Evolutionary conservation across 2,329 filamentous ascomycete species (phyloP), one percentile per base, ranked within the genome.

Genomic region (Metarhizium sp.): DNA sequence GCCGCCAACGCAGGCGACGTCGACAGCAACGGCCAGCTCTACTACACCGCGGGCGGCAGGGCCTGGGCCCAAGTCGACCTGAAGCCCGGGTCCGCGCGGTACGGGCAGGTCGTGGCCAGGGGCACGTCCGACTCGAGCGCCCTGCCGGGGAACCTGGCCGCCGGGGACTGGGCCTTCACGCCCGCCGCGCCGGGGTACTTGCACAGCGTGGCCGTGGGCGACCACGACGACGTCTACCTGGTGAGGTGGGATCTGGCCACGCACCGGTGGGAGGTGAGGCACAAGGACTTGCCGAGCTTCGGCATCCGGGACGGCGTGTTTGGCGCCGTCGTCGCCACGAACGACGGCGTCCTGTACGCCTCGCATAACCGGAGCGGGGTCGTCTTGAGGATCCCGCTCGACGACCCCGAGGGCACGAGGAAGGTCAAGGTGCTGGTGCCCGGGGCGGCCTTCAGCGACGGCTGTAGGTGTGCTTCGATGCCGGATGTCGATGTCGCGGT

Each of bases 301-400:
- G 42, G n/a, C 3, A 11, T 53, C 42, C 46, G 4, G 30, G 51
- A n/a, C 6, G 29, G 30, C 2, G 13, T 5, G 18, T 57, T 57
- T 16, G 50, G 52, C 18, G 52, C 52, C 52, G 53, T 57, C 36
- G 48, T 57, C 20, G 50, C 56, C 6, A 55, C 56, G 29, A 30
- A 38, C 16, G 53, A 57, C 20, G 56, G 56, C 50, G 18, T 55
- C 46, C 14, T 57, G 20, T 57, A 55, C 45, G 56, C 53, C 10
- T 20, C 54, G 14, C 52, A 55, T 2, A 55, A 52, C 25, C 1
- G 7, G 8, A 46, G 38, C 4, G 56, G 54, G 6, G 40, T 36
- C 13, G 11, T 54, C 6, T 48, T 53, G 29, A 11, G 42, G 3
- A 47, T 53, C 30, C 51, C 51, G 16, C 16, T 47, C 14, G 32